phyloP scores from a whole-genome alignment of 2,329 filamentous ascomycete genomes.

The Ascochyta clinopodiicola region DNA sequence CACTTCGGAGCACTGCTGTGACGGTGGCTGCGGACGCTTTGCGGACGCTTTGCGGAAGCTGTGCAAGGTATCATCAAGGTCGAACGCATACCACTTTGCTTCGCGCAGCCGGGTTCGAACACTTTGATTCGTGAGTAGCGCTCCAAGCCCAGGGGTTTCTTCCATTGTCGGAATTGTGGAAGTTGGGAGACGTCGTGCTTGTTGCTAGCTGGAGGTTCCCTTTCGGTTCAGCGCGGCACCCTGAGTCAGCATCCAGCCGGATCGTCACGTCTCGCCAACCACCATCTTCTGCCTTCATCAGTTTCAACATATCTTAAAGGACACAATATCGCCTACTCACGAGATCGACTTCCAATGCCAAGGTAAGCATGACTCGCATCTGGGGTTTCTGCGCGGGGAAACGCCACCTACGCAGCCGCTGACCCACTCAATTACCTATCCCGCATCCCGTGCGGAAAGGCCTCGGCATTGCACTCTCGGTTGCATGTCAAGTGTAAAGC shows the following conservation, averaged over 20 bases:
- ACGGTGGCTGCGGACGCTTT: slow-evolving; percentile 49
- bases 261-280: neutral
- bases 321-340: neutral
- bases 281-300: neutral
- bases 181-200: neutral
- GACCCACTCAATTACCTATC: slow-evolving; percentile 3
- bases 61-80: slow-evolving; percentile 59
- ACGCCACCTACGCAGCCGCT: slow-evolving; percentile 6
- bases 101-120: neutral
- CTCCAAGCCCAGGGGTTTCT: neutral
- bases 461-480: slow-evolving; percentile 2
- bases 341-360: neutral
- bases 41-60: slow-evolving; percentile 53
- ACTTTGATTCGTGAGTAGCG: neutral
- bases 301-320: neutral
- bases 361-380: slow-evolving; percentile 3
- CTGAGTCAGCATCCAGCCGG: neutral
- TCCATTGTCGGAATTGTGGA: neutral
- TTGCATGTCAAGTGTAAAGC: neutral
- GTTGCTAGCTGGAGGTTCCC: neutral
- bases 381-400: slow-evolving; percentile 4
- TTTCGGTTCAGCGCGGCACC: neutral
- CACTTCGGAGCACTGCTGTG: slow-evolving; percentile 37
- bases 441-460: slow-evolving; percentile 7
- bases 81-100: slow-evolving; percentile 54